Percentiles rank a stretch among this genome's conserved stretches.
phyloP scores from a whole-genome alignment of 345 rosid genomes.

The Nephelium lappaceum region DNA sequence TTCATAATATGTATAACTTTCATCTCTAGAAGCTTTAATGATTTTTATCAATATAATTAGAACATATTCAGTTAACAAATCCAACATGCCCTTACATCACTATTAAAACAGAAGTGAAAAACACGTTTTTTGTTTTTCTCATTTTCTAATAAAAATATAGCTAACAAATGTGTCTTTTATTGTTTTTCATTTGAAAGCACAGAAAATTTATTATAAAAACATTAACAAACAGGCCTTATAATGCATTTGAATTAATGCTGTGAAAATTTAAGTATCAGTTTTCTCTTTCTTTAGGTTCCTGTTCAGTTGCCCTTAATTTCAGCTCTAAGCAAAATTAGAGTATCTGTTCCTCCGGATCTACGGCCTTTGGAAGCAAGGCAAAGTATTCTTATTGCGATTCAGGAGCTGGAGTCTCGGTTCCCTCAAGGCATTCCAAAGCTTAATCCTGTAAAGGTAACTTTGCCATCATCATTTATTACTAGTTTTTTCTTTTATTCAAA shows the following conservation, averaged over 20 bases:
- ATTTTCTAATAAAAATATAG: too few species aligned
- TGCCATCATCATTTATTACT: neutral
- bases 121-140: too few species aligned
- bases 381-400: conserved; percentile 81
- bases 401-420: conserved; percentile 82
- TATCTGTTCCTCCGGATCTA: conserved; percentile 85
- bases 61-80: too few species aligned
- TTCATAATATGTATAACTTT: too few species aligned
- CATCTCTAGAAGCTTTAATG: too few species aligned
- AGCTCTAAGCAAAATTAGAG: conserved; percentile 74
- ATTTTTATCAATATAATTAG: too few species aligned
- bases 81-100: too few species aligned
- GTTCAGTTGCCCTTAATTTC: conserved; percentile 89
- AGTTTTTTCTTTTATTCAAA: conserved; percentile 2
- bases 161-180: too few species aligned
- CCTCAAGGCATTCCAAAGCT: conserved; percentile 95
- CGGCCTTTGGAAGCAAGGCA: conserved; percentile 97
- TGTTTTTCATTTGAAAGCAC: too few species aligned
- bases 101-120: too few species aligned
- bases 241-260: conserved; percentile 1
- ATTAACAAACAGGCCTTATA: neutral
- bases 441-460: conserved; percentile 87
- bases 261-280: conserved; percentile 24
- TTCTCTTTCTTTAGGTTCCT: conserved; percentile 65
- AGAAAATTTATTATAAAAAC: too few species aligned